Evolutionary conservation across 2,329 filamentous ascomycete genomes (phyloP), one percentile per base, ranked within the genome.

Genomic region (Scedosporium apiospermum): DNA sequence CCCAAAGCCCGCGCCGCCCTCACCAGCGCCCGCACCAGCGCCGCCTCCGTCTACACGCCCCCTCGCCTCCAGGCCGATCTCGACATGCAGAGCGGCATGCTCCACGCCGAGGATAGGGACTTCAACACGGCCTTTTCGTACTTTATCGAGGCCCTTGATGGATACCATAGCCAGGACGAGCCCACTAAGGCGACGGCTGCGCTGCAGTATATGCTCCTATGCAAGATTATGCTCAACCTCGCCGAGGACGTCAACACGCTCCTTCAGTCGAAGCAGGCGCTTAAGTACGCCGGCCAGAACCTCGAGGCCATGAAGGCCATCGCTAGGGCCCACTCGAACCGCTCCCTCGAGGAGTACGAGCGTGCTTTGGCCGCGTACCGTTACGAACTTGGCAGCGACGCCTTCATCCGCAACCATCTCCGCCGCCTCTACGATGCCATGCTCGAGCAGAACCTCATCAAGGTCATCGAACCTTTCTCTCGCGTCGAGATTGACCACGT

Each of bases 261-360:
- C 68, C 91, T 99, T 86, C 86, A 89, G 34, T 96, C 91, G 62
- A 99, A 99, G 83, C 93, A 97, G 76, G 95, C 96, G 46, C 86
- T 96, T 72, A 95, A 96, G 77, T 98, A 99, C 73, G 93, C 93
- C 38, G 92, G 93, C 69, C 91, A 93, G 78, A 95, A 91, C 73
- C 86, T 99, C 66, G 95, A 99, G 77, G 95, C 95, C 64, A 99
- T 99, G 95, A 99, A 99, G 81, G 93, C 96, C 34, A 93, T 99
- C 66, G 95, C 93, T 53, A 89, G 92, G 67, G 95, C 95, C 58
- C 96, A 99, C 80, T 88, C 90, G 64, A 96, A 98, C 79, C 90
- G 95, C 62, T 96, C 91, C 60, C 82, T 99, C 65, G 95, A 98
- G 75, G 93, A 99, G 78, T 99, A 99, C 76, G 96, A 99, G 78